Percentiles rank a stretch among this genome's conserved stretches.
These are phyloP conservation scores for Coemansia sp. DNA, from an alignment of 192 early-diverging fungal genomes.

Conservation along the genomic window DNA sequence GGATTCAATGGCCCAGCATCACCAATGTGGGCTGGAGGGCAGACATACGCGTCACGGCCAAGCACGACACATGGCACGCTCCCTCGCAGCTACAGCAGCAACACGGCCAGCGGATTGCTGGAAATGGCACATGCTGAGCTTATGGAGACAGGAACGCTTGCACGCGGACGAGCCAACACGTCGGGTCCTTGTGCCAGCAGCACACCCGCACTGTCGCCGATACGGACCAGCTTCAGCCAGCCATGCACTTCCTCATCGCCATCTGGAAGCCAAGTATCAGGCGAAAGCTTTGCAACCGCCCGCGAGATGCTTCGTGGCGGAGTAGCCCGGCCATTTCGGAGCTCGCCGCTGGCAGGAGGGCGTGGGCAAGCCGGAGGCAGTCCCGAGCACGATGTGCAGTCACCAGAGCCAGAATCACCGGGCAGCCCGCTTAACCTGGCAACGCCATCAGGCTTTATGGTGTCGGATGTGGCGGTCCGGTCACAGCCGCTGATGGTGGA, in stretches of 20 bases:
- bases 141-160: neutral
- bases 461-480: conserved; percentile 21
- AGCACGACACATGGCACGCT: conserved; percentile 27
- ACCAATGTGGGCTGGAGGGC: neutral
- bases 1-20: conserved; percentile 10
- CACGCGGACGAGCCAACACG: conserved; percentile 26
- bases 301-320: conserved; percentile 12
- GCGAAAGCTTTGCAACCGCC: conserved; percentile 2
- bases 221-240: conserved; percentile 9
- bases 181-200: conserved; percentile 6
- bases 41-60: conserved; percentile 17
- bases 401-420: conserved; percentile 14
- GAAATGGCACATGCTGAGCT: conserved; percentile 6
- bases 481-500: conserved; percentile 35
- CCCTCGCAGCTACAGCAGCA: conserved; percentile 11
- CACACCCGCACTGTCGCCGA: conserved; percentile 10
- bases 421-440: conserved; percentile 13
- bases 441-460: conserved; percentile 16
- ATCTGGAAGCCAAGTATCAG: neutral
- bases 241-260: conserved; percentile 7
- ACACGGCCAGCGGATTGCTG: neutral
- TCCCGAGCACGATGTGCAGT: conserved; percentile 12
- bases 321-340: conserved; percentile 19
- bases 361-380: conserved; percentile 6
- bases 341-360: conserved; percentile 31